Evolutionary conservation across 371 early-diverging fungal species (phyloP).

Genomic region (Mortierella polycephala): DNA sequence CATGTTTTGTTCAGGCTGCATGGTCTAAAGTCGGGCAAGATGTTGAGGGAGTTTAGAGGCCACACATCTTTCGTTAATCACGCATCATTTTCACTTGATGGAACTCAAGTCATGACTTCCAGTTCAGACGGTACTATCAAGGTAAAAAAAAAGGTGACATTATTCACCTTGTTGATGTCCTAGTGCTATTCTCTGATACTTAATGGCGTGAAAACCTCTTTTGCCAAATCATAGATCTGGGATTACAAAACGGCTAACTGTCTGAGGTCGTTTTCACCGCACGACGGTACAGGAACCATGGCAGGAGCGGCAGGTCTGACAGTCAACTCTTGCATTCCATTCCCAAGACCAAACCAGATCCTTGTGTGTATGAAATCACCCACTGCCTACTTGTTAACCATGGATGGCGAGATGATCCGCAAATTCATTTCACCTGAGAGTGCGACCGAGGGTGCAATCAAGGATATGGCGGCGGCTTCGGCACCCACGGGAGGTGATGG

Average conservation of each 20-base stretch:
- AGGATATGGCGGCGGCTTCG: constrained; percentile 23
- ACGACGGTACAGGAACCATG: constrained; percentile 53
- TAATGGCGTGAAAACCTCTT: neutral
- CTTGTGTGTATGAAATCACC: constrained; percentile 80
- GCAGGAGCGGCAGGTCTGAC: constrained; percentile 57
- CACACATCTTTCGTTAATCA: constrained; percentile 89
- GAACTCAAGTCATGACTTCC: constrained; percentile 74
- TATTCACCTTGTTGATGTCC: neutral
- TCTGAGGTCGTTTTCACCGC: constrained; percentile 62
- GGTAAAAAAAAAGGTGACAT: constrained; percentile 54
- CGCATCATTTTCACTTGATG: constrained; percentile 76
- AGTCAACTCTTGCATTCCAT: constrained; percentile 47
- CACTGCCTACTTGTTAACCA: constrained; percentile 67
- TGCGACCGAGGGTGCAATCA: constrained; percentile 19
- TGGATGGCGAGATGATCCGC: constrained; percentile 63
- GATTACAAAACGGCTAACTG: constrained; percentile 72
- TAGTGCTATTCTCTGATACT: neutral
- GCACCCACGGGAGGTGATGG: constrained; percentile 53
- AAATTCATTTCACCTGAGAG: constrained; percentile 36
- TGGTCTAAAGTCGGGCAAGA: constrained; percentile 89
- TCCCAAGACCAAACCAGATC: constrained; percentile 63
- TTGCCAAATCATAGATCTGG: constrained; percentile 70
- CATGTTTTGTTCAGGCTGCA: constrained; percentile 66
- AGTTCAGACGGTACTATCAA: constrained; percentile 91
- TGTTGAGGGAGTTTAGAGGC: constrained; percentile 89